Conservation (phyloP, 192 early-diverging fungal species). For the Linnemannia hyalina region DNA sequence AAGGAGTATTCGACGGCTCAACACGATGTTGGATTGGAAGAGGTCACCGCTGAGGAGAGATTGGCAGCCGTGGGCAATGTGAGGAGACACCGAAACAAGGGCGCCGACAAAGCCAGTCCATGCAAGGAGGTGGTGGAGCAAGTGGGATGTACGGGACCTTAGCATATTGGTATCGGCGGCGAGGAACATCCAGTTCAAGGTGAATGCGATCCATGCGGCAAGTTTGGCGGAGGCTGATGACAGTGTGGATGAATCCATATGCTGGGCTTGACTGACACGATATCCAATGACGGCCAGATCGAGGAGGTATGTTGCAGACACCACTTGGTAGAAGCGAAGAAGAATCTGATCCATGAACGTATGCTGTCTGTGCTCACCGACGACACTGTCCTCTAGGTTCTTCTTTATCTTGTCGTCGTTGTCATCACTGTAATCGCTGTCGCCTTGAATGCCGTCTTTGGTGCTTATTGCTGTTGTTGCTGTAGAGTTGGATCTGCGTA, state of each 20-base stretch:
- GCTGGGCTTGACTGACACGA: not conserved
- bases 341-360: not conserved
- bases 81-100: not conserved
- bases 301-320: not conserved
- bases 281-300: conserved; percentile 11
- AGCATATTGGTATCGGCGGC: not conserved
- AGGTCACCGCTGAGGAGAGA: not conserved
- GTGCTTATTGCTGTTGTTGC: not conserved
- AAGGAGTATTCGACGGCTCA: not conserved
- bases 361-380: not conserved
- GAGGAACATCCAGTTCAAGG: not conserved
- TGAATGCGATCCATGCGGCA: conserved; percentile 2
- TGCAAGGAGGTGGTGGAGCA: not conserved
- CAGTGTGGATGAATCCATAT: not conserved
- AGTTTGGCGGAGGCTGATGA: not conserved
- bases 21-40: not conserved
- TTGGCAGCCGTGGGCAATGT: not conserved
- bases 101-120: conserved; percentile 12
- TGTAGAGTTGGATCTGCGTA: not conserved
- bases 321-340: not conserved
- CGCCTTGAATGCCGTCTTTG: not conserved
- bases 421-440: not conserved
- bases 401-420: not conserved
- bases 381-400: not conserved
- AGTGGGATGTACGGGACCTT: not conserved